phyloP scores from a whole-genome alignment of 768 basidiomycete species.

The Naganishia friedmannii region DNA sequence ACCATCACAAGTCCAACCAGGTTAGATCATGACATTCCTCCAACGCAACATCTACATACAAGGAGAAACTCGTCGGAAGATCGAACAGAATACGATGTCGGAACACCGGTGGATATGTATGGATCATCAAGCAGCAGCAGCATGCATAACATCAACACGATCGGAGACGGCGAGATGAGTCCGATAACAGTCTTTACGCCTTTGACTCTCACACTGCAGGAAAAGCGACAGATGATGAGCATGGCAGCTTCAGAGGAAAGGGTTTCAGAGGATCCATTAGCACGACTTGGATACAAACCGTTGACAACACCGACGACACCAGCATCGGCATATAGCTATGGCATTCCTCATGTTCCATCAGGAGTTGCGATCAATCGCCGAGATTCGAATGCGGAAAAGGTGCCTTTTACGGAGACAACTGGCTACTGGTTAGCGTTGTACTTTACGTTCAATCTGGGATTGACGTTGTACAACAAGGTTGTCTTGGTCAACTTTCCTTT shows the following conservation, averaged over 20 bases:
- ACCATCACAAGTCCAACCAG: neutral
- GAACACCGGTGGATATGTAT: conserved; percentile 15
- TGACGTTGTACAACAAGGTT: conserved; percentile 93
- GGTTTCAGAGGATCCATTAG: conserved; percentile 11
- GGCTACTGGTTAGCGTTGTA: conserved; percentile 72
- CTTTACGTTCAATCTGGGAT: conserved; percentile 82
- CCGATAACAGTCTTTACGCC: conserved; percentile 10
- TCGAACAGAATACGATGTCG: neutral
- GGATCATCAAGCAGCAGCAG: conserved; percentile 4
- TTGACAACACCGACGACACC: neutral
- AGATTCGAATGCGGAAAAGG: conserved; percentile 20
- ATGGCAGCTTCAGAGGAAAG: conserved; percentile 1
- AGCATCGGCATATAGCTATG: neutral
- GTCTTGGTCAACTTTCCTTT: conserved; percentile 90
- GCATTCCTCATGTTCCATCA: neutral
- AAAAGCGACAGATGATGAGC: conserved; percentile 14
- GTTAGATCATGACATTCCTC: neutral
- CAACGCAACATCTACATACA: neutral
- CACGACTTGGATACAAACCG: conserved; percentile 15
- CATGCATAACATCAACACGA: neutral
- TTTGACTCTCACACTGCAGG: conserved; percentile 6
- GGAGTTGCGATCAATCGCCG: neutral
- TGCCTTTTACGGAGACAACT: conserved; percentile 41
- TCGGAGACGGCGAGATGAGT: conserved; percentile 13
- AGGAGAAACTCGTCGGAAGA: neutral